These are phyloP conservation scores for Neurospora discreta DNA, from an alignment of 495 filamentous ascomycete species.

Conservation along the genomic window DNA sequence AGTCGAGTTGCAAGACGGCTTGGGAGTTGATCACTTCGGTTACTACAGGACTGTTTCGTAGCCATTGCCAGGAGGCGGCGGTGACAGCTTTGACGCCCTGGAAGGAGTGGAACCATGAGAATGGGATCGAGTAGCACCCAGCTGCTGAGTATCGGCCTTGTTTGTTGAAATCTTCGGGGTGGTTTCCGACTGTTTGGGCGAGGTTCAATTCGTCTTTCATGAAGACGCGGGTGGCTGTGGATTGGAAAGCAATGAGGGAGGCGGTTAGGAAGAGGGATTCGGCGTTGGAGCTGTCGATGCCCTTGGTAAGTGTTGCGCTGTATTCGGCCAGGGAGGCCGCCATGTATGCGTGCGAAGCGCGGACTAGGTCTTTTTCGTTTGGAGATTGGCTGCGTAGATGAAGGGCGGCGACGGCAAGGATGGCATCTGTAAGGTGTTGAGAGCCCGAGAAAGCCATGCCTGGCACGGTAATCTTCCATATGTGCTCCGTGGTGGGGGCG, in stretches of 20 bases:
- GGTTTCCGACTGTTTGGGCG: background rate
- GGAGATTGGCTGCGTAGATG: slow-evolving; percentile 39
- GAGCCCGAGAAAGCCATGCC: slow-evolving; percentile 41
- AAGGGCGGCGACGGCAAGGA: slow-evolving; percentile 45
- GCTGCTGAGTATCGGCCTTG: slow-evolving; percentile 1
- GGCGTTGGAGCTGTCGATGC: slow-evolving; percentile 40
- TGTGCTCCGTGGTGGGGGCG: slow-evolving; percentile 34
- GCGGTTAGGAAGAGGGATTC: slow-evolving; percentile 45
- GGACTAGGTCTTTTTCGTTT: slow-evolving; percentile 39
- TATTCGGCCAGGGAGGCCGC: slow-evolving; percentile 45
- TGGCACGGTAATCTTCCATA: slow-evolving; percentile 45
- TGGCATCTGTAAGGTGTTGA: slow-evolving; percentile 42
- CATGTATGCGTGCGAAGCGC: slow-evolving; percentile 47
- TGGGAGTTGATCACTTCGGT: slow-evolving; percentile 45
- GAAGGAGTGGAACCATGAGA: slow-evolving; percentile 49
- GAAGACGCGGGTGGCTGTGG: slow-evolving; percentile 43
- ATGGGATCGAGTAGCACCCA: slow-evolving; percentile 34
- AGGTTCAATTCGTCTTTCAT: slow-evolving; percentile 30
- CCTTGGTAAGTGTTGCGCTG: slow-evolving; percentile 34
- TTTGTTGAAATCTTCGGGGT: background rate
- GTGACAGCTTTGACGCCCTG: slow-evolving; percentile 46
- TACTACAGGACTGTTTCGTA: slow-evolving; percentile 37
- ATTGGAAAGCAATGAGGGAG: slow-evolving; percentile 46
- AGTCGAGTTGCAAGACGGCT: slow-evolving; percentile 38
- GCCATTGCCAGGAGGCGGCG: slow-evolving; percentile 40